These are phyloP conservation scores for Dacryopinax primogenitus DNA, from an alignment of 768 basidiomycete genomes.

Conservation along the genomic window DNA sequence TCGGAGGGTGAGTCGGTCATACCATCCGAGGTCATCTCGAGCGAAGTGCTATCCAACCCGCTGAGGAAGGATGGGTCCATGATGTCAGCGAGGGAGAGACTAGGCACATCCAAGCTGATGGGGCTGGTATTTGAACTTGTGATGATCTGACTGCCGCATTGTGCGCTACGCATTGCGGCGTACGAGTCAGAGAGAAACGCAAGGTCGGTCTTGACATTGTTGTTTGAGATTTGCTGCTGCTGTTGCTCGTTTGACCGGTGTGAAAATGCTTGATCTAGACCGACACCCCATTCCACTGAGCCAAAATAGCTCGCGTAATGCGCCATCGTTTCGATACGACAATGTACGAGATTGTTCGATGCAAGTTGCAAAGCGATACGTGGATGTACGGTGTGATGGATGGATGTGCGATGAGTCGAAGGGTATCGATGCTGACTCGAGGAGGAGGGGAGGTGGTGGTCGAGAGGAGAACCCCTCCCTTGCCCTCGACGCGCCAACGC, in stretches of 20 bases:
- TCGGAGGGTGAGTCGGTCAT: background rate
- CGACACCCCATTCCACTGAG: no score
- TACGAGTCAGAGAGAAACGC: background rate
- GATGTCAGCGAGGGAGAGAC: conserved; percentile 1
- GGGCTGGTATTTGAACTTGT: no score
- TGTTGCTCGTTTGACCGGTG: no score
- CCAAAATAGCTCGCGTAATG: background rate
- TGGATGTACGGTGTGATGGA: background rate
- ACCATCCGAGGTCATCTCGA: no score
- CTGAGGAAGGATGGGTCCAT: background rate
- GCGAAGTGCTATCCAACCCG: background rate
- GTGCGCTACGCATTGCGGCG: conserved; percentile 2
- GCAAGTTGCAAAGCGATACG: no score
- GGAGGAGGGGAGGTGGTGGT: background rate
- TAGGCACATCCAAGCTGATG: no score
- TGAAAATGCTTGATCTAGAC: no score
- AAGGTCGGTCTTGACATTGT: background rate
- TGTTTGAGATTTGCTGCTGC: background rate
- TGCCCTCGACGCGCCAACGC: background rate
- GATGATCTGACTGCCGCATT: no score
- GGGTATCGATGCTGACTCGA: background rate
- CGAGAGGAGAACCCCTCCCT: background rate
- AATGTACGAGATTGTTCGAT: no score
- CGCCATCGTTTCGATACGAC: no score
- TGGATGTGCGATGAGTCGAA: background rate